Evolutionary conservation across 75 land plant genomes (phyloP), one percentile per base, ranked within the genome.

Genomic region (Pseudotsuga menziesii): DNA sequence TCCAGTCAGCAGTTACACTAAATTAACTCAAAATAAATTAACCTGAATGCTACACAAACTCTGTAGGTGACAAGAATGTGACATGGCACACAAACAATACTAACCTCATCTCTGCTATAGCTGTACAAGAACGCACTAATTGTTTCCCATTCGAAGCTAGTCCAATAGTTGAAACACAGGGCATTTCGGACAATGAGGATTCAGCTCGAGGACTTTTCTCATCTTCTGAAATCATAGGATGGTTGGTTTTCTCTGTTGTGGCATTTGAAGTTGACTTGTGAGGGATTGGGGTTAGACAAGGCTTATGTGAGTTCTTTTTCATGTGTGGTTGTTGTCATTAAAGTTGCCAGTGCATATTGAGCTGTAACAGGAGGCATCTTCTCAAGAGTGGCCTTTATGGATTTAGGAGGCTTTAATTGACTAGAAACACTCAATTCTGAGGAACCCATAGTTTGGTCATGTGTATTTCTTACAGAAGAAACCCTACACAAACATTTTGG

Each of bases 161-260:
- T 85, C 85, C 89, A 27, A 17, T 87, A 0, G 93, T 89, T 6
- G 82, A 84, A 19, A 91, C 93, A 57, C 82, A 80, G 0, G 89
- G 91, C 89, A 89, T 81, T 12, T 77, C 81, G 78, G 85, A 39
- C 22, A 79, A 58, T n/a, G n/a, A n/a, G n/a, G n/a, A n/a, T n/a
- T n/a, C n/a, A n/a, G n/a, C n/a, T n/a, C n/a, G n/a, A n/a, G n/a
- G n/a, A n/a, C n/a, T n/a, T n/a, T n/a, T n/a, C n/a, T n/a, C n/a
- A n/a, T n/a, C n/a, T n/a, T n/a, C n/a, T n/a, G n/a, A n/a, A 35
- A 39, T 66, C 16, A 2, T 35, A 35, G 70, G 5, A 35, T 32
- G 3, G 70, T 32, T 16, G 4, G 36, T 35, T 32, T 32, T 64
- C 17, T 13, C 11, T 14, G 26, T 17, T 25, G 25, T 26, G 8